Evolutionary conservation across 192 early-diverging fungal species (phyloP), one percentile per base, ranked within the genome.

Genomic region (Coemansia sp.): DNA sequence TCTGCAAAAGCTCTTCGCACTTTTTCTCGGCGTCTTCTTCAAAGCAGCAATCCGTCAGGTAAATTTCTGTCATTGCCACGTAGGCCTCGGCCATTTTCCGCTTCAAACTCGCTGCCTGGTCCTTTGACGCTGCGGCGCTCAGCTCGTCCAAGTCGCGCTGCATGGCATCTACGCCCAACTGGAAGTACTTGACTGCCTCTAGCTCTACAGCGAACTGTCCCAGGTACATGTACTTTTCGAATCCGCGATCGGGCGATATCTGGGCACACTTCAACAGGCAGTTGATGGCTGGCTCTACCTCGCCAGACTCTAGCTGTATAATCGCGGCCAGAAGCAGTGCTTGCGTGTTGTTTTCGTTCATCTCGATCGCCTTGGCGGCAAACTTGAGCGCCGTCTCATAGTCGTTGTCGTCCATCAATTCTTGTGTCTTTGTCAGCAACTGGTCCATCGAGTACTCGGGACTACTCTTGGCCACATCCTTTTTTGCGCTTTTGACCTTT

Each of bases 1-100:
- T 84, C 44, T 84, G 66, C 63, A 95, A 75, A 69, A 86, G 92
- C 55, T 86, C 69, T 64, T 94, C 92, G 72, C 95, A 96, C 42
- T 86, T 86, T 63, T 87, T 79, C 80, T 98, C 97, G 5, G 97
- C 97, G 21, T 94, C 88, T 7, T 88, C 87, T 58, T 95, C 93
- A 77, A 96, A 96, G 74, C 97, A 99, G 77, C 93, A 96, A 74
- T 99, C 97, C 0, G 98, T 98, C 80, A 99, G 88, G 77, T 95
- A 99, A 21, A 98, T 94, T 74, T 99, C 98, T 3, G 93, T 89
- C 89, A 99, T 95, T 39, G 95, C 92, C 78, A 94, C 95, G 23
- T 95, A 86, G 12, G 95, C 95, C 46, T 87, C 86, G 0, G 94
- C 88, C 63, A 94, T 89, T 70, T 96, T 94, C 29, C 82, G 70